phyloP scores from a whole-genome alignment of 2,329 filamentous ascomycete species.

The Fusarium protoensiforme region DNA sequence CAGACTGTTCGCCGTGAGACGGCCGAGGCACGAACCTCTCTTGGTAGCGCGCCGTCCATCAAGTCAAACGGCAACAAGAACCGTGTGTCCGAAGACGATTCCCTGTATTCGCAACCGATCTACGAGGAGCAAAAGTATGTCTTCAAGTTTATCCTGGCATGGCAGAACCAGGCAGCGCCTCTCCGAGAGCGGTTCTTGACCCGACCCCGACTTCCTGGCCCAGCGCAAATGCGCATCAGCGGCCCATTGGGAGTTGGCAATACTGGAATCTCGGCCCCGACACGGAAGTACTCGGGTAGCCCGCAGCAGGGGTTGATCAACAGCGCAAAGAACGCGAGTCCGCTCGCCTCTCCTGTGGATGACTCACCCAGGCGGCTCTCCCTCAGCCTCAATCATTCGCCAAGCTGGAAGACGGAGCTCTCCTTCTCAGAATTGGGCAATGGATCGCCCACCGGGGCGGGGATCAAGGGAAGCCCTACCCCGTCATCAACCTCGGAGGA shows the following conservation, averaged over 20 bases:
- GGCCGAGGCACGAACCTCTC: conserved; percentile 54
- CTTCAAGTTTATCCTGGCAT: conserved; percentile 81
- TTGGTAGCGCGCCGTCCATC: conserved; percentile 7
- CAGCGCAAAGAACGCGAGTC: conserved; percentile 62
- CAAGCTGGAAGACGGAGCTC: conserved; percentile 35
- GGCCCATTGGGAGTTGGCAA: conserved; percentile 53
- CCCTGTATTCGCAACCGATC: conserved; percentile 65
- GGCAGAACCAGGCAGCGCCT: conserved; percentile 66
- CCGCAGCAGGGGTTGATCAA: conserved; percentile 59
- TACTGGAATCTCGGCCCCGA: conserved; percentile 54
- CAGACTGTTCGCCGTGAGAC: conserved; percentile 63
- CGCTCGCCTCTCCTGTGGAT: conserved; percentile 48
- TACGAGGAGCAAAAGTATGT: conserved; percentile 69
- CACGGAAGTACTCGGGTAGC: conserved; percentile 60
- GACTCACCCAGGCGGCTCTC: conserved; percentile 39
- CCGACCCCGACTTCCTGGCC: conserved; percentile 75
- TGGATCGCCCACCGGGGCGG: conserved; percentile 12
- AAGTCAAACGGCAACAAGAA: conserved; percentile 49
- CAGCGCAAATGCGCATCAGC: conserved; percentile 73
- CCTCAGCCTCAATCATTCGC: conserved; percentile 23
- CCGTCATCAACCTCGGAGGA: conserved; percentile 17
- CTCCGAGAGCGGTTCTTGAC: conserved; percentile 71
- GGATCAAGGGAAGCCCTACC: conserved; percentile 7
- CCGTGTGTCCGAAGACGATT: conserved; percentile 62
- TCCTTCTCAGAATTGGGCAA: conserved; percentile 33